phyloP scores from a whole-genome alignment of 495 filamentous ascomycete genomes.

The Daldinia bambusicola region DNA sequence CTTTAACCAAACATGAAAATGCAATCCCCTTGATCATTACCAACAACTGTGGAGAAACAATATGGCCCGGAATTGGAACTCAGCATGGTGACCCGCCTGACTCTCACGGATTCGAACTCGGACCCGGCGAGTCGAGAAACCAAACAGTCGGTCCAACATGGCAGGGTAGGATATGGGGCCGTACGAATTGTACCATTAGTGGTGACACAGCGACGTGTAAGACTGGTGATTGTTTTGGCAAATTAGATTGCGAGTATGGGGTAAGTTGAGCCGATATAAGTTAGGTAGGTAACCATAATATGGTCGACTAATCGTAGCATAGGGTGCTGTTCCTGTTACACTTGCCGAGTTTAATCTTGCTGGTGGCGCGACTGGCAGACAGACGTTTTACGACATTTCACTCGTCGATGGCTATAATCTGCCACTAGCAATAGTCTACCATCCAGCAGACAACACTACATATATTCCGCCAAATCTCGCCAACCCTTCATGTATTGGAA shows the following conservation, averaged over 20 bases:
- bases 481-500: conserved; percentile 76
- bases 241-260: conserved; percentile 69
- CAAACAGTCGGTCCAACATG: conserved; percentile 73
- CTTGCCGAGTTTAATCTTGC: conserved; percentile 80
- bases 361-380: conserved; percentile 62
- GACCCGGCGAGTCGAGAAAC: conserved; percentile 57
- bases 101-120: conserved; percentile 71
- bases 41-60: conserved; percentile 72
- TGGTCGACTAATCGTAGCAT: conserved; percentile 3
- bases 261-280: conserved; percentile 56
- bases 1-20: conserved; percentile 48
- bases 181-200: conserved; percentile 83
- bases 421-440: conserved; percentile 72
- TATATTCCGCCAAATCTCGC: conserved; percentile 78
- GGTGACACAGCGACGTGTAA: conserved; percentile 67
- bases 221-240: conserved; percentile 78
- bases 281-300: neutral
- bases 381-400: conserved; percentile 85
- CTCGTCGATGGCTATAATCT: conserved; percentile 88
- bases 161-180: conserved; percentile 82
- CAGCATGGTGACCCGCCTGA: conserved; percentile 71
- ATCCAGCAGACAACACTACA: conserved; percentile 63
- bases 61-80: conserved; percentile 77
- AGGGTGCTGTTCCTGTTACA: conserved; percentile 73
- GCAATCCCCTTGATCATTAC: conserved; percentile 64